Percentiles rank a stretch among this genome's conserved stretches.
These are phyloP conservation scores for Pyrenochaeta sp. DNA, from an alignment of 2,329 filamentous ascomycete genomes.

Conservation along the genomic window DNA sequence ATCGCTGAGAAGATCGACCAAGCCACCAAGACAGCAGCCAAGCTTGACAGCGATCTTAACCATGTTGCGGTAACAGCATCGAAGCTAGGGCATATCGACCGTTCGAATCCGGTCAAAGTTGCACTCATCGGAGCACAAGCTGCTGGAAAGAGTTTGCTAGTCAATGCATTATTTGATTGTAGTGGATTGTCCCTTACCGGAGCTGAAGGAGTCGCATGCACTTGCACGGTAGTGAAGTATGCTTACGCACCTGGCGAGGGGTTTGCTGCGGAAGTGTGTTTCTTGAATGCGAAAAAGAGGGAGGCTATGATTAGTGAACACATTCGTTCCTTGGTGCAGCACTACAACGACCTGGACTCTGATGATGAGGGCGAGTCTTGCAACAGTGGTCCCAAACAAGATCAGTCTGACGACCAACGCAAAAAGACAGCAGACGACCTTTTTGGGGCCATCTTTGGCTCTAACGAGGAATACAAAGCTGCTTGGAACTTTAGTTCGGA, in stretches of 20 bases:
- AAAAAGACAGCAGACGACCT: slow-evolving; percentile 31
- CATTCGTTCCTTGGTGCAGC: slow-evolving; percentile 13
- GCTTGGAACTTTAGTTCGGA: slow-evolving; percentile 13
- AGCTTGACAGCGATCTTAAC: slow-evolving; percentile 20
- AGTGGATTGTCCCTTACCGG: slow-evolving; percentile 28
- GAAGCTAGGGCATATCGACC: slow-evolving; percentile 11
- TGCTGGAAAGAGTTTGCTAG: slow-evolving; percentile 24
- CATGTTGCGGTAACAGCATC: slow-evolving; percentile 13
- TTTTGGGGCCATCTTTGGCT: slow-evolving; percentile 27
- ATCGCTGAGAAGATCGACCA: background rate
- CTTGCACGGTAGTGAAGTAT: slow-evolving; percentile 21
- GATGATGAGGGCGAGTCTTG: slow-evolving; percentile 22
- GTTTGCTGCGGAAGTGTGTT: slow-evolving; percentile 22
- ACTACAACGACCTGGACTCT: slow-evolving; percentile 20
- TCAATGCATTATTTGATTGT: slow-evolving; percentile 27
- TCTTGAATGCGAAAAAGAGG: slow-evolving; percentile 15
- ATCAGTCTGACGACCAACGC: slow-evolving; percentile 18
- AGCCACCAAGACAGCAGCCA: background rate
- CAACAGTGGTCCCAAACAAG: slow-evolving; percentile 5
- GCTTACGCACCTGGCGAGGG: slow-evolving; percentile 4
- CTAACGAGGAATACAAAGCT: slow-evolving; percentile 12
- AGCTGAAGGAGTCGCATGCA: slow-evolving; percentile 28
- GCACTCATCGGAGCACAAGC: slow-evolving; percentile 32
- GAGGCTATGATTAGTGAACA: slow-evolving; percentile 24
- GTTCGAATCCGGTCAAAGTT: slow-evolving; percentile 13